Conservation (phyloP, 75 land plant species). For the Azolla pinnata region DNA sequence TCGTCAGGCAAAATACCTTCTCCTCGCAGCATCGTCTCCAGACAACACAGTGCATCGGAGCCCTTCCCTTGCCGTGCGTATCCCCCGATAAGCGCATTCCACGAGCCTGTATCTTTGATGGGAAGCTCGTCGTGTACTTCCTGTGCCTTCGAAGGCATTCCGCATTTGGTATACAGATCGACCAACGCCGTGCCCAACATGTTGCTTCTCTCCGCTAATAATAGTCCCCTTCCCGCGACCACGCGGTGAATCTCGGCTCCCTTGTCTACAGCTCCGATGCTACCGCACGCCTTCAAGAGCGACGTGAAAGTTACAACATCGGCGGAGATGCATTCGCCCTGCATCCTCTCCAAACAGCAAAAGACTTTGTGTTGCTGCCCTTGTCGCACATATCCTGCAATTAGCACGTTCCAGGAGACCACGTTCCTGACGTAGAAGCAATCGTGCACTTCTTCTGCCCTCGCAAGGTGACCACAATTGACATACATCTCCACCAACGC, state of each 20-base stretch:
- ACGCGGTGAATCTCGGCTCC: slow-evolving; percentile 32
- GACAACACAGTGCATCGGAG: slow-evolving; percentile 1
- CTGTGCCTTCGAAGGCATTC: slow-evolving; percentile 23
- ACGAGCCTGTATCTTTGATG: slow-evolving; percentile 9
- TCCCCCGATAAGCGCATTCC: not conserved
- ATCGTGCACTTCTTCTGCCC: slow-evolving; percentile 12
- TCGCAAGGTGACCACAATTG: slow-evolving; percentile 23
- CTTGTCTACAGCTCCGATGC: slow-evolving; percentile 28
- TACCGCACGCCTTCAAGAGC: slow-evolving; percentile 30
- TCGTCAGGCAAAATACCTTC: too few species aligned
- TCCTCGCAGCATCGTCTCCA: slow-evolving; percentile 3
- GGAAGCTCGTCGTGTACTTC: slow-evolving; percentile 22
- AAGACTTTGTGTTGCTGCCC: slow-evolving; percentile 14
- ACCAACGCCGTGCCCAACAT: slow-evolving; percentile 29
- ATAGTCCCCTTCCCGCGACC: slow-evolving; percentile 19
- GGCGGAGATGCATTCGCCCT: slow-evolving; percentile 15
- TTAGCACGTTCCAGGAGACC: slow-evolving; percentile 28
- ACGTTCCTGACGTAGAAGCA: slow-evolving; percentile 9
- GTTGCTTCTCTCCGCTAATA: slow-evolving; percentile 16
- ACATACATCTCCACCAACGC: slow-evolving; percentile 30
- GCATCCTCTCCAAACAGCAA: slow-evolving; percentile 24
- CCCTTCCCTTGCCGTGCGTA: not conserved
- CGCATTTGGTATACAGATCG: slow-evolving; percentile 54
- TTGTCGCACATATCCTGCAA: slow-evolving; percentile 17
- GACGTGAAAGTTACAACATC: slow-evolving; percentile 39